phyloP scores from a whole-genome alignment of 2,329 filamentous ascomycete genomes.

The Exophiala mesophila region DNA sequence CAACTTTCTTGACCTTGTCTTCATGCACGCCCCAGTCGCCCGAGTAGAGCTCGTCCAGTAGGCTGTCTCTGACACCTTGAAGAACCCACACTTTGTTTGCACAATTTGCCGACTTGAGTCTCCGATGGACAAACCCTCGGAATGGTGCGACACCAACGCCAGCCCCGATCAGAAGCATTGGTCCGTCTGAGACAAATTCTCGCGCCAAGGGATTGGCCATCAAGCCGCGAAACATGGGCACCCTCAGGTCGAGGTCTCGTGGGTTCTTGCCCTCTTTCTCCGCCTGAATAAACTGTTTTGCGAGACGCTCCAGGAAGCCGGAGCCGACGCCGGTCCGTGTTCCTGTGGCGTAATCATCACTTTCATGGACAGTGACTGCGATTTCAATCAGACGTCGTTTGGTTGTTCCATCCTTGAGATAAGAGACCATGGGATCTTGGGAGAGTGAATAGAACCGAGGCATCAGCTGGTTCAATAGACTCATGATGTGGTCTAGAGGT shows the following conservation, averaged over 20 bases:
- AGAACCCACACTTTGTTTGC: constrained; percentile 98
- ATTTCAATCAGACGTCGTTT: constrained; percentile 87
- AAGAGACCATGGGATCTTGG: constrained; percentile 84
- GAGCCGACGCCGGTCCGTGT: constrained; percentile 79
- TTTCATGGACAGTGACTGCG: constrained; percentile 92
- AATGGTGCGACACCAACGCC: constrained; percentile 97
- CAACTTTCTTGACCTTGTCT: constrained; percentile 75
- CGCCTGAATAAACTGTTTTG: constrained; percentile 64
- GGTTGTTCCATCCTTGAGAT: constrained; percentile 61
- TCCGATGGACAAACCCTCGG: constrained; percentile 92
- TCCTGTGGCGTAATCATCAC: constrained; percentile 68
- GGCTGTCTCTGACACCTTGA: constrained; percentile 87
- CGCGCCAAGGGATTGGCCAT: constrained; percentile 95
- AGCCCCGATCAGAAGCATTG: constrained; percentile 95
- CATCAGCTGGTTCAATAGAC: constrained; percentile 81
- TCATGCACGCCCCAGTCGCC: constrained; percentile 96
- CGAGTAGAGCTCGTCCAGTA: constrained; percentile 92
- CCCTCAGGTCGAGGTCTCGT: constrained; percentile 58
- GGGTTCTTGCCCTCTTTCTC: constrained; percentile 55
- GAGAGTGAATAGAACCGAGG: constrained; percentile 97
- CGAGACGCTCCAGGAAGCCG: constrained; percentile 86
- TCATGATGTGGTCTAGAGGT: constrained; percentile 75
- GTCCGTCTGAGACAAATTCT: constrained; percentile 87
- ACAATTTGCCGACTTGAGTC: constrained; percentile 89
- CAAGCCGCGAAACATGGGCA: constrained; percentile 97